Percentiles rank a stretch among this genome's conserved stretches.
phyloP scores from a whole-genome alignment of 2,329 filamentous ascomycete genomes.

The Trichophyton verrucosum region DNA sequence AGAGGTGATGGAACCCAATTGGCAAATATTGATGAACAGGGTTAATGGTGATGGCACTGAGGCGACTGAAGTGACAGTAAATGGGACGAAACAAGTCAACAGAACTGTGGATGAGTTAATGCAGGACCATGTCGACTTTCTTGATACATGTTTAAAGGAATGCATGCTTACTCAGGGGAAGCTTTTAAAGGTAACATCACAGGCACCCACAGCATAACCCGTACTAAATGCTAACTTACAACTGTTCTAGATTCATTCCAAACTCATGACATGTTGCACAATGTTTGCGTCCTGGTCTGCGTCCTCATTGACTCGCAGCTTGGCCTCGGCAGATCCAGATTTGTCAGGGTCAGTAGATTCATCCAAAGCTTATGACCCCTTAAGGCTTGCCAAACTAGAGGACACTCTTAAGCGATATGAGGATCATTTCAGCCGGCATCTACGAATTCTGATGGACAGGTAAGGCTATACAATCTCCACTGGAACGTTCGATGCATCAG shows the following conservation, averaged over 20 bases:
- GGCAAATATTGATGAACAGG: constrained; percentile 83
- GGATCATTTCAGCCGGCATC: constrained; percentile 77
- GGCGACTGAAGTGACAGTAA: constrained; percentile 26
- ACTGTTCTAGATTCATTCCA: constrained; percentile 76
- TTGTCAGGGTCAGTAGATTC: constrained; percentile 34
- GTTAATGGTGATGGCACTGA: constrained; percentile 48
- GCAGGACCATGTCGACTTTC: constrained; percentile 97
- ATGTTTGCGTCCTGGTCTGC: constrained; percentile 80
- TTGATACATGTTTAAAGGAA: constrained; percentile 95
- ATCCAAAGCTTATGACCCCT: constrained; percentile 40
- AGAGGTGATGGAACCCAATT: constrained; percentile 96
- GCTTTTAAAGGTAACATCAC: constrained; percentile 59
- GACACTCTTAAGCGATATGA: constrained; percentile 88
- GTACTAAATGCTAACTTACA: constrained; percentile 8
- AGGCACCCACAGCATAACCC: neutral
- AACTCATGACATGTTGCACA: constrained; percentile 89
- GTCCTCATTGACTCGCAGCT: constrained; percentile 68
- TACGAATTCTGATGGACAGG: constrained; percentile 88
- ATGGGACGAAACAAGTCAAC: constrained; percentile 40
- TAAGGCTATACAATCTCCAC: constrained; percentile 15
- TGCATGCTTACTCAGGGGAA: constrained; percentile 98
- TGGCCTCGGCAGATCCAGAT: constrained; percentile 73
- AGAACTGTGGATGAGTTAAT: constrained; percentile 93
- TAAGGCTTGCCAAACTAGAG: constrained; percentile 60
- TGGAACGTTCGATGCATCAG: neutral